Evolutionary conservation across 495 filamentous ascomycete genomes (phyloP).

Genomic region (Penicillium salamii): DNA sequence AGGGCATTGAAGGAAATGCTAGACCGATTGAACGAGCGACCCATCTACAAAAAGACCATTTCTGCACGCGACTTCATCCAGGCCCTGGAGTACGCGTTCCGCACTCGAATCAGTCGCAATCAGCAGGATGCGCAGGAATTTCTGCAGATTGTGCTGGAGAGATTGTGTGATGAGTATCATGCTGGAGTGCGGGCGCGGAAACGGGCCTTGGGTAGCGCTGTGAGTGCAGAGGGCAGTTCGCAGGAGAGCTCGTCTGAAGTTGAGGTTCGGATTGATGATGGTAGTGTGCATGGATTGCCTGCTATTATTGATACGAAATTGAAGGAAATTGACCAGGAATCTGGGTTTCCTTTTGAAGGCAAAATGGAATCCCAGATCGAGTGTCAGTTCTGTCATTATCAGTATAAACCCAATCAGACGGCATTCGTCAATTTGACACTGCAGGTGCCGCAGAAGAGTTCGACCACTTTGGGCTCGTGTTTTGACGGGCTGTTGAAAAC

Average conservation of each 20-base stretch:
- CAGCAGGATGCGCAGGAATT: constrained; percentile 99
- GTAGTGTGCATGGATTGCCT: constrained; percentile 35
- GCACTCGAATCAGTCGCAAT: constrained; percentile 82
- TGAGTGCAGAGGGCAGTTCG: constrained; percentile 12
- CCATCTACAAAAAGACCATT: constrained; percentile 91
- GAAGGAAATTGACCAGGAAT: constrained; percentile 52
- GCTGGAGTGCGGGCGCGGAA: constrained; percentile 70
- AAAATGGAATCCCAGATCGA: constrained; percentile 88
- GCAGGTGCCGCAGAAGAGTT: constrained; percentile 77
- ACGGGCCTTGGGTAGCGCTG: constrained; percentile 25
- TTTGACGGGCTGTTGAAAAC: constrained; percentile 93
- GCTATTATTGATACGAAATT: constrained; percentile 45
- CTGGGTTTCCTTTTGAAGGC: constrained; percentile 84
- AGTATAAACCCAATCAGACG: constrained; percentile 75
- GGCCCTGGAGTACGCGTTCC: constrained; percentile 80
- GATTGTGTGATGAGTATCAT: constrained; percentile 90
- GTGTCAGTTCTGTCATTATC: constrained; percentile 84
- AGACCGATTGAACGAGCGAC: constrained; percentile 89
- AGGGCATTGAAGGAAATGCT: constrained; percentile 86
- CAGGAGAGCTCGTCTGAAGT: constrained; percentile 29
- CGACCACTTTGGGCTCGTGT: constrained; percentile 66
- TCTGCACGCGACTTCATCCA: constrained; percentile 76
- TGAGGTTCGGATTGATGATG: constrained; percentile 44
- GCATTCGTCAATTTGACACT: constrained; percentile 91
- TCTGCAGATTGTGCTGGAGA: constrained; percentile 86